Evolutionary conservation across 2,329 filamentous ascomycete genomes (phyloP), one percentile per base, ranked within the genome.

Genomic region (Neurospora sp.): DNA sequence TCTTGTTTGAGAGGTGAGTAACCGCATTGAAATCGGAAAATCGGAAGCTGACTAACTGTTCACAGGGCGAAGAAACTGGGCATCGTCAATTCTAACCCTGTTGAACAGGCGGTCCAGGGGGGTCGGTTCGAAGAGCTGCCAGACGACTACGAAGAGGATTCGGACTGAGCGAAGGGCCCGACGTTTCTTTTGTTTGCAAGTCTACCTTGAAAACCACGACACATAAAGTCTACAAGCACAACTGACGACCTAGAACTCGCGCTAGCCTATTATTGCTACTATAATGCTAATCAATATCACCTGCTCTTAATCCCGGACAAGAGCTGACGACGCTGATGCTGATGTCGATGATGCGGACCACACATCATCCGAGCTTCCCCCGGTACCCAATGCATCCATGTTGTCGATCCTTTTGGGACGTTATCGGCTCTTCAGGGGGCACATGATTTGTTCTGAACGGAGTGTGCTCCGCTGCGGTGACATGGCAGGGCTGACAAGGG

Each of bases 1-100:
- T 97, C 12, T 82, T 97, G 3, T 97, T 97, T 80, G 93, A 97
- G 80, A 86, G 92, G 90, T 91, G 81, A 72, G 81, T 36, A 15
- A 1, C 28, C 23, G 19, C 28, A 23, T 38, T 15, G 3, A 62
- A 36, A 1, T n/a, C 37, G 19, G 37, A 23, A 19, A 38, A 37
- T 66, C 72, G 79, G 71, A 78, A 28, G 8, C 10, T 62, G 4
- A 62, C 28, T 8, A 15, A 4, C 6, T 65, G 40, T 12, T 12
- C 10, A 39, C 67, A 86, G 85, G 71, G 82, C 96, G 62, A 92
- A 88, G 77, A 87, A 86, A 72, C 96, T 89, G 11, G 93, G 93
- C 3, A 84, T 96, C 5, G 83, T 96, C 39, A 84, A 91, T 73
- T 88, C 96, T 15, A 96, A 96, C 77, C 93, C 92, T 0, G 89